Evolutionary conservation across 2,329 filamentous ascomycete species (phyloP), one percentile per base, ranked within the genome.

Genomic region (Diaporthe citrichinensis): DNA sequence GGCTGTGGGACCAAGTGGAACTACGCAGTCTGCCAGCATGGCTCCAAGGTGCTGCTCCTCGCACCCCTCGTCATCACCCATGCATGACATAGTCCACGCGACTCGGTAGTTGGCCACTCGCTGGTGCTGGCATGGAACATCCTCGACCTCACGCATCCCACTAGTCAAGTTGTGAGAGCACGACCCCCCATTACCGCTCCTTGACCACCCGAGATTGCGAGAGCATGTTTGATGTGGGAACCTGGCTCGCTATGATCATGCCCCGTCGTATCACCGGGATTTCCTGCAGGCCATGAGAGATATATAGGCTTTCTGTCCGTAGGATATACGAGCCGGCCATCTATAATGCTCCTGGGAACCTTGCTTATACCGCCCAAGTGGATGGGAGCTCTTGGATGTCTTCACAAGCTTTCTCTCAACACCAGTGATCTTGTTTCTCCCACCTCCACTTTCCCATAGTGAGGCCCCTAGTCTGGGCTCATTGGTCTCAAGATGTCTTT

Each of bases 141-240:
- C 53, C 62, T 69, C 55, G 34, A 74, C 55, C 28, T 61, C 53
- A 65, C 15, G 39, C 73, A 65, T 34, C 34, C 51, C 51, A 62
- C 39, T 59, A 71, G 46, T 51, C 34, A 36, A 61, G 62, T 28
- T 39, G 39, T 28, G 31, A n/a, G 31, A 75, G 74, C 68, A 73
- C 68, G 68, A 34, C 28, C 69, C 69, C 25, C 62, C 57, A 55
- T 69, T n/a, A 39, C 73, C 73, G 75, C 75, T 58, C 10, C 61
- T 65, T 65, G 73, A 75, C 74, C 25, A 20, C 46, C 75, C 75
- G 75, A 75, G 51, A 53, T 17, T 65, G 57, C 73, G 68, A 41
- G 46, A 65, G 10, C 8, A 46, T 41, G 58, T 36, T 23, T 34
- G 17, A 28, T 39, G 31, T 58, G 41, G 55, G 59, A 41, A 25